These are phyloP conservation scores for Piloderma croceum DNA, from an alignment of 768 basidiomycete species.

Conservation along the genomic window DNA sequence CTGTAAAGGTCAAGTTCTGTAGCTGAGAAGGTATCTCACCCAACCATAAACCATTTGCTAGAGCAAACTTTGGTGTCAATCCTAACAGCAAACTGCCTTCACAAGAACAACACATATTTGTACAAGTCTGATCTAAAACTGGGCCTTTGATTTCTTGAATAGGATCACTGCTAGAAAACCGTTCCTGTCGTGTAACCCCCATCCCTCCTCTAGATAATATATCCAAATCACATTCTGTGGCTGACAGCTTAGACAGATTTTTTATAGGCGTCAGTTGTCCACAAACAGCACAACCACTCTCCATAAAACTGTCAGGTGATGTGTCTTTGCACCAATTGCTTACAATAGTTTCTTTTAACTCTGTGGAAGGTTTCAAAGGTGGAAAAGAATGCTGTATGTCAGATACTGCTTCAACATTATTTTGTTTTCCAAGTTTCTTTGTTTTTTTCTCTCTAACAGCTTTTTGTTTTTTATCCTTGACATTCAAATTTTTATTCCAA, in stretches of 20 bases:
- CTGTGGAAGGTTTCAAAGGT: neutral
- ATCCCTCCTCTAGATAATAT: neutral
- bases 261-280: neutral
- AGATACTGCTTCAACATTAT: neutral
- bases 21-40: slow-evolving; percentile 12
- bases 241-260: neutral
- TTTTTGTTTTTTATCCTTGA: neutral
- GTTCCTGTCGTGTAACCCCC: neutral
- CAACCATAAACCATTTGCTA: slow-evolving; percentile 18
- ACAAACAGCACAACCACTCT: neutral
- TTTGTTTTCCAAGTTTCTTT: neutral
- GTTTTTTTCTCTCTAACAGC: neutral
- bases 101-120: neutral
- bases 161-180: neutral
- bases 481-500: neutral
- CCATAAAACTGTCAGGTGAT: neutral
- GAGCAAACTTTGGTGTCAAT: slow-evolving; percentile 4
- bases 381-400: neutral
- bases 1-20: slow-evolving; percentile 21
- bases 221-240: neutral
- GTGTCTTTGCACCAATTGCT: neutral
- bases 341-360: neutral
- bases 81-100: neutral
- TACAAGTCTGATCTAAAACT: neutral
- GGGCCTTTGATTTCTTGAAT: neutral